Conservation (phyloP, 2,329 filamentous ascomycete species). For the Endothia cerciana region DNA sequence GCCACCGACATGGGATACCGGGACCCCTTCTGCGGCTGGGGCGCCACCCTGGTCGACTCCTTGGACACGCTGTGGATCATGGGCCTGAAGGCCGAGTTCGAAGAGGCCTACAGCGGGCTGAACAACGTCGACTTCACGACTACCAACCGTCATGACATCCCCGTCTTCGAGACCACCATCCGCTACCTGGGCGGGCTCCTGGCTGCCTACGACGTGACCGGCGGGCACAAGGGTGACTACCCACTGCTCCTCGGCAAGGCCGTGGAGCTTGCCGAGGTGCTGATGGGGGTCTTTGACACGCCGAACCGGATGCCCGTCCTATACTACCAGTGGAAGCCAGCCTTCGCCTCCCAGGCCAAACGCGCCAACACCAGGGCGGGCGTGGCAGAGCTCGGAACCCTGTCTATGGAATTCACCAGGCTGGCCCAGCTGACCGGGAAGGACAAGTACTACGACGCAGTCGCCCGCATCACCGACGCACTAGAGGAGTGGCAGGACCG, state of each 20-base stretch:
- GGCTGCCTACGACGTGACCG: constrained; percentile 84
- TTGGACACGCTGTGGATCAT: constrained; percentile 89
- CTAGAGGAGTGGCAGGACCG: constrained; percentile 74
- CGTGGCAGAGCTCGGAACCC: constrained; percentile 74
- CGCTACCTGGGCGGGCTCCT: constrained; percentile 87
- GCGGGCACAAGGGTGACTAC: constrained; percentile 59
- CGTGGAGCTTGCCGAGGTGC: constrained; percentile 75
- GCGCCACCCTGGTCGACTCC: constrained; percentile 81
- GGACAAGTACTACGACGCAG: constrained; percentile 85
- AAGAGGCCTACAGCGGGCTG: constrained; percentile 73
- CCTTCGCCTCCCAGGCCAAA: constrained; percentile 64
- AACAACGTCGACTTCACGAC: constrained; percentile 82
- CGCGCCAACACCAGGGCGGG: constrained; percentile 60
- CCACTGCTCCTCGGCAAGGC: constrained; percentile 75
- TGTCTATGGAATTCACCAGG: constrained; percentile 87
- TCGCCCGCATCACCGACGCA: constrained; percentile 82
- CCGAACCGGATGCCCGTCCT: constrained; percentile 90
- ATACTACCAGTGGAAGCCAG: constrained; percentile 77
- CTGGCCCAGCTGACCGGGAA: constrained; percentile 83
- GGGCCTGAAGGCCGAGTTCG: constrained; percentile 77
- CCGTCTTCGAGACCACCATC: constrained; percentile 92
- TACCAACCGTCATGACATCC: constrained; percentile 66
- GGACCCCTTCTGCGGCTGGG: constrained; percentile 91
- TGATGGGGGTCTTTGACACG: constrained; percentile 86
- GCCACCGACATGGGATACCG: constrained; percentile 66